A percentile compares a stretch with the other conserved stretches of the same genome.
Evolutionary conservation across 2,329 filamentous ascomycete genomes (phyloP).

Genomic region (Elsinoe australis): DNA sequence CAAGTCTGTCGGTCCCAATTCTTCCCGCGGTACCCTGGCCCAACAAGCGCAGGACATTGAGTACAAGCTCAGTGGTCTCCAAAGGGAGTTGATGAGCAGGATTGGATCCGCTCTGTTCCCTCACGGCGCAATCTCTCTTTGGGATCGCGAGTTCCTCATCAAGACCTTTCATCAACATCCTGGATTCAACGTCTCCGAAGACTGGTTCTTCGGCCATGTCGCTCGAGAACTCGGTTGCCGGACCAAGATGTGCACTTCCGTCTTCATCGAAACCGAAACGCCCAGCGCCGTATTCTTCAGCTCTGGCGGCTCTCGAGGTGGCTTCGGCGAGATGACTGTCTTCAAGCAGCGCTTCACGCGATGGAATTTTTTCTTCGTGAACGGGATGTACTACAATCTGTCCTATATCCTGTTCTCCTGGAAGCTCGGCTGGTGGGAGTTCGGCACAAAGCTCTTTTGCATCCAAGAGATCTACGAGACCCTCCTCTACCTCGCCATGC

Average conservation of each 20-base stretch:
- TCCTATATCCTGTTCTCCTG: constrained; percentile 41
- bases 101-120: constrained; percentile 44
- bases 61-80: constrained; percentile 45
- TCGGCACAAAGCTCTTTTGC: constrained; percentile 45
- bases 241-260: constrained; percentile 43
- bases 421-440: constrained; percentile 43
- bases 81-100: constrained; percentile 38
- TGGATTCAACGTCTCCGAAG: constrained; percentile 44
- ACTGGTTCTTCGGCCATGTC: constrained; percentile 48
- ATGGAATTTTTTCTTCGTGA: constrained; percentile 49
- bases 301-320: constrained; percentile 36
- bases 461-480: constrained; percentile 45
- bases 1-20: constrained; percentile 29
- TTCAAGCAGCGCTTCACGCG: constrained; percentile 44
- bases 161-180: constrained; percentile 43
- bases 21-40: constrained; percentile 21
- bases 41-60: constrained; percentile 44
- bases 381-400: constrained; percentile 43
- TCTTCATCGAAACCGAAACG: constrained; percentile 47
- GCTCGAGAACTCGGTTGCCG: constrained; percentile 39
- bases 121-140: constrained; percentile 46
- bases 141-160: constrained; percentile 41
- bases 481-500: constrained; percentile 39
- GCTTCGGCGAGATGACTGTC: constrained; percentile 48
- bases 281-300: constrained; percentile 39